Evolutionary conservation across 129 eudicot species (phyloP), one percentile per base, ranked within the genome.

Genomic region (Scalesia atractyloides): DNA sequence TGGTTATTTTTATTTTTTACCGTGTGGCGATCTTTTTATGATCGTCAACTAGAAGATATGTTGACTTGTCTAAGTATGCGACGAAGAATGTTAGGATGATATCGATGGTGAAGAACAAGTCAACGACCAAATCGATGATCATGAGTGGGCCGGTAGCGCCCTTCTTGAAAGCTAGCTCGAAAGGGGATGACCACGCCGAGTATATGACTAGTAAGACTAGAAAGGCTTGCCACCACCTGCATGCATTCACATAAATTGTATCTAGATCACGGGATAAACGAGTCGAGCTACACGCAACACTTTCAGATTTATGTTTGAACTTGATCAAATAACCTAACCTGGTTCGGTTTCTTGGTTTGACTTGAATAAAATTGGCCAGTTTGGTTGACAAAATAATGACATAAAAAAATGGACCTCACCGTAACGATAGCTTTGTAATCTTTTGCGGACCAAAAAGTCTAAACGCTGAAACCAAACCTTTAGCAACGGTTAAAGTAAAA

Each of bases 191-290:
- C 97, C 97, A 91, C 30, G 97, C 92, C 0, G 97, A 91, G 83
- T 91, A 91, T 68, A 88, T 71, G 57, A 91, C 97, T 72, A 91
- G 65, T 24, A 86, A 64, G 64, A 91, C 97, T 19, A 91, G 84
- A 82, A 91, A 91, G 58, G 95, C 80, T 84, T 86, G 96, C 97
- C 97, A 91, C 90, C 82, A 86, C 73, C 97, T 91, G 79, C 80
- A 74, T 72, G 14, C 43, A n/a, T 66, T 22, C 34, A 3, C 34
- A 30, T 30, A 30, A 30, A 30, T 30, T 30, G 34, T 30, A 30
- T 30, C 34, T 3, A 30, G 34, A 30, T 30, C 34, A 30, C 4
- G 34, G 34, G 34, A 2, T 30, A 30, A 30, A 30, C 34, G 34
- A 30, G 34, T 30, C 34, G 34, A 30, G 34, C 34, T 30, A 30